These are phyloP conservation scores for Thalassiosira livingstoniorum DNA, from an alignment of 352 stramenopile genomes.

Conservation along the genomic window DNA sequence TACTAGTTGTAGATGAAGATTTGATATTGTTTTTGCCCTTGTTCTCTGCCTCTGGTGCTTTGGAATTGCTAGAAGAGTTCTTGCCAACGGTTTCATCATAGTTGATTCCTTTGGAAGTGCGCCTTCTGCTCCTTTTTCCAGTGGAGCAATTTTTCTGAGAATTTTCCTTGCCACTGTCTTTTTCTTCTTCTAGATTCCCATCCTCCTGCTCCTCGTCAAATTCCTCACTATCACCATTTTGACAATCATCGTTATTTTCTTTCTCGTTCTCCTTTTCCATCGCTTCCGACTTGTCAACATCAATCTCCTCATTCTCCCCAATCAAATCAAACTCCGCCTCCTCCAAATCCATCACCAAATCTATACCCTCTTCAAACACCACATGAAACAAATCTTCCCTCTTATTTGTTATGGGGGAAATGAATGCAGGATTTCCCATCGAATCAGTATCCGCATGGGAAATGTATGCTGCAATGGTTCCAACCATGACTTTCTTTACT, in stretches of 20 bases:
- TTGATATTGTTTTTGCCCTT: too few relatives aligned
- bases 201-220: neutral
- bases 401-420: neutral
- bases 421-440: neutral
- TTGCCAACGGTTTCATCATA: too few relatives aligned
- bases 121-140: neutral
- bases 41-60: too few relatives aligned
- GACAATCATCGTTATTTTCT: neutral
- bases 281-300: neutral
- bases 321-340: neutral
- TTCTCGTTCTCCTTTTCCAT: neutral
- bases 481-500: too few relatives aligned
- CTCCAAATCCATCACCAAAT: constrained; percentile 9
- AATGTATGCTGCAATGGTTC: neutral
- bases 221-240: neutral
- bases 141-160: too few relatives aligned
- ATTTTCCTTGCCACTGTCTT: neutral
- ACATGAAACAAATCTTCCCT: constrained; percentile 3
- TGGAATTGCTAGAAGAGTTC: too few relatives aligned
- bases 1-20: too few relatives aligned
- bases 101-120: neutral
- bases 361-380: neutral
- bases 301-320: neutral
- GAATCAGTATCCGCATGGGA: neutral
- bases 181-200: neutral